Conservation (phyloP, 1,284 basidiomycete genomes). For the Microbotryum silenes-acaulis region DNA sequence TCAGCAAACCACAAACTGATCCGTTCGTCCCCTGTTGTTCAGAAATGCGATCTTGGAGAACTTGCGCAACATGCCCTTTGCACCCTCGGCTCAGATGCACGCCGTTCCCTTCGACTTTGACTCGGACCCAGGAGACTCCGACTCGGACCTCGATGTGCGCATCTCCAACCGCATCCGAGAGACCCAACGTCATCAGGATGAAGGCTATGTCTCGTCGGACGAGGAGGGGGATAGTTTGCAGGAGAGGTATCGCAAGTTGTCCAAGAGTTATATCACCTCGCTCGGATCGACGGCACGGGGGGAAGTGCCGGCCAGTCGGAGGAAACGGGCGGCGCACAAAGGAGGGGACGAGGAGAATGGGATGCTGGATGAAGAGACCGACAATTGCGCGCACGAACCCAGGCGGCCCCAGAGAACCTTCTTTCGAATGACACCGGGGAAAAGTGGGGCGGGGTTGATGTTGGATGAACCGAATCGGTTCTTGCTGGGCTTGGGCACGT, state of each 20-base stretch:
- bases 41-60: constrained; percentile 69
- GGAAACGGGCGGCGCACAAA: constrained; percentile 36
- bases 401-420: constrained; percentile 17
- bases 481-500: neutral
- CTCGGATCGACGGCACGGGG: neutral
- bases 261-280: constrained; percentile 6
- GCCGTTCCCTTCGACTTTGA: constrained; percentile 65
- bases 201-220: constrained; percentile 10
- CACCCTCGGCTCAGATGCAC: constrained; percentile 82
- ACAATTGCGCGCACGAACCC: neutral
- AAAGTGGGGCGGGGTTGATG: neutral
- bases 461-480: constrained; percentile 2
- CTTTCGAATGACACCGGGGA: constrained; percentile 2
- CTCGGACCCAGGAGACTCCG: constrained; percentile 52
- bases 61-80: constrained; percentile 65
- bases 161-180: constrained; percentile 32
- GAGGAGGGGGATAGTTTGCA: constrained; percentile 8
- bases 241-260: neutral
- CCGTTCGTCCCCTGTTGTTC: constrained; percentile 11
- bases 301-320: neutral
- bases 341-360: constrained; percentile 44
- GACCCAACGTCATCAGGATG: constrained; percentile 8
- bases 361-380: constrained; percentile 41
- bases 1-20: neutral
- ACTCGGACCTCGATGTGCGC: constrained; percentile 41